Evolutionary conservation across 768 basidiomycete species (phyloP), one percentile per base, ranked within the genome.

Genomic region (Amanita pseudoporphyria): DNA sequence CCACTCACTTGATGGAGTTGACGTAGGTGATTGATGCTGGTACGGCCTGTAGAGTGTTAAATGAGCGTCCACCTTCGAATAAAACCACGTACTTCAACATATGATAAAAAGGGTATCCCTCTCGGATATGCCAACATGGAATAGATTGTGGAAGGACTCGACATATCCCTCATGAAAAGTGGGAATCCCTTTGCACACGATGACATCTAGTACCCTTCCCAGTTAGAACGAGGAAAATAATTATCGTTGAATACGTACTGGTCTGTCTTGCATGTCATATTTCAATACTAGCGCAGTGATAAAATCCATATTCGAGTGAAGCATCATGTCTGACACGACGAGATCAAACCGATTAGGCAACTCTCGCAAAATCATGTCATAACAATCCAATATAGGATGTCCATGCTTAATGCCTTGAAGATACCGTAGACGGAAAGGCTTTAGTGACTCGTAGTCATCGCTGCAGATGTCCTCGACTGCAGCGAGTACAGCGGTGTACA

Each of bases 401-500:
- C 36, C 59, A 26, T 73, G 71, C 3, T 52, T 49, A 31, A 59
- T 30, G 14, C 55, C 57, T 6, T 36, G 31, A 1, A 66, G 28
- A 40, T 73, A 67, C 0, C 58, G 50, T 21, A 62, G 56, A 19
- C 63, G 64, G 58, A 75, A 75, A 10, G 53, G 49, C 9, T 62
- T 59, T 10, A 71, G 53, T 3, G 58, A 52, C 4, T 53, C 54
- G 14, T 51, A 44, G 43, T 67, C 63, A 13, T 54, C 51, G 2
- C 56, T 52, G 14, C 62, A 56, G 2, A 53, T 45, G 52, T 75
- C 71, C 52, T 76, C 73, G 24, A 67, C 49, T 36, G 56, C 67
- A 43, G 65, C 63, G n/a, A 60, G 45, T 39, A 62, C 67, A 0
- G 70, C 62, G 1, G 72, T 73, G 53, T 63, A 73, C 7, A 73